Evolutionary conservation across 768 basidiomycete species (phyloP), one percentile per base, ranked within the genome.

Genomic region (Paxillus rubicundulus): DNA sequence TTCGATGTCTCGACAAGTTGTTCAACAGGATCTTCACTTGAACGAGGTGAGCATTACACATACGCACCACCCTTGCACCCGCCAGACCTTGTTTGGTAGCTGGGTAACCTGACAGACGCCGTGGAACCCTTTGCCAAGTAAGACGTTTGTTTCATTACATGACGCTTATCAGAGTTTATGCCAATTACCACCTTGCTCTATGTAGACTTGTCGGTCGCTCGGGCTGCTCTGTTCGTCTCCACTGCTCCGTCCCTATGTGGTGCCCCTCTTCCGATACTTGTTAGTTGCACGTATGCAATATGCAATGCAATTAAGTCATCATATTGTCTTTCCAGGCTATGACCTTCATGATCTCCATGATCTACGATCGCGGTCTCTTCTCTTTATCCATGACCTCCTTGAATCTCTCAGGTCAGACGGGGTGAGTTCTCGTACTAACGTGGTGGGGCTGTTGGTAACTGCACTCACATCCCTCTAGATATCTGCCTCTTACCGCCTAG

Each of bases 341-440:
- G 85, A 87, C 66, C 74, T 88, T 30, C 79, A 87, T 61, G 87
- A 89, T 69, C 74, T 88, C 52, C 74, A 87, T 49, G 81, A 85
- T 59, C 66, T 87, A 37, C 80, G 82, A 42, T 77, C 84, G 43
- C 78, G 82, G 41, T 79, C 81, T 38, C 72, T 89, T 13, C 57
- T 78, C 24, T 84, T 86, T 66, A 76, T 88, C 38, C 87, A 88
- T 61, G 76, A 82, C 56, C 72, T 87, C 28, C 62, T 86, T 39
- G 78, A 81, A 57, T 76, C 78, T 4, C 76, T 89, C 39, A 79
- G 80, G 37, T 75, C 79, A 2, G 75, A 78, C 50, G 86, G 85
- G 60, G 86, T 89, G 61, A 61, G 79, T 68, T 50, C 21, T 18
- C 3, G n/a, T 16, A 50, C 21, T 37, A 12, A 28, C 48, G 27